phyloP scores from a whole-genome alignment of 192 early-diverging fungal species.

The Allomyces macrogynus region DNA sequence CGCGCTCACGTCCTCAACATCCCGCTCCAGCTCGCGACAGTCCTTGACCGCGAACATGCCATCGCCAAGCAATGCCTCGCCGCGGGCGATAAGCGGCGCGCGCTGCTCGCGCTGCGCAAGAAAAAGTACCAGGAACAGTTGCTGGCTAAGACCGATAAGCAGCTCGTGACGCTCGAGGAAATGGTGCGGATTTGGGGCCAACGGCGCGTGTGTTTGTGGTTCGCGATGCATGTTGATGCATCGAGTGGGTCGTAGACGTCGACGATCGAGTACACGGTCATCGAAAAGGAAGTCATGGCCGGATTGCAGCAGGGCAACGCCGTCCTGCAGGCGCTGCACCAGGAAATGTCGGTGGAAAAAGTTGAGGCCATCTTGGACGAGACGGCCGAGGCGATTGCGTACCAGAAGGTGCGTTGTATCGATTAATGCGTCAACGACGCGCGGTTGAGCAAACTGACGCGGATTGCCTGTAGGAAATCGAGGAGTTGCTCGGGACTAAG shows the following conservation, averaged over 20 bases:
- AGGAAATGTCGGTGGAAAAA: constrained; percentile 72
- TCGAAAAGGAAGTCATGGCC: constrained; percentile 74
- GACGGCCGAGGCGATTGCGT: constrained; percentile 84
- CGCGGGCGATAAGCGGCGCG: constrained; percentile 55
- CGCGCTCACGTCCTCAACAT: background rate
- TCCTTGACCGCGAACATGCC: constrained; percentile 58
- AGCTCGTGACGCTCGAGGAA: constrained; percentile 77
- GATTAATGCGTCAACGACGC: background rate
- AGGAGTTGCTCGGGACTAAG: constrained; percentile 48
- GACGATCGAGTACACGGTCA: constrained; percentile 76
- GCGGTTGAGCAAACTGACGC: background rate
- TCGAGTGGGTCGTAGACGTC: constrained; percentile 16
- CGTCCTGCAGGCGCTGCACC: constrained; percentile 62
- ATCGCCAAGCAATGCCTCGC: constrained; percentile 56
- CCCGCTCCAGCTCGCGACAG: constrained; percentile 40
- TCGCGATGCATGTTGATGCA: background rate
- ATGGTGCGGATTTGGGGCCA: constrained; percentile 28
- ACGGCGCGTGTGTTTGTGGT: background rate
- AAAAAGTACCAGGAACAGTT: constrained; percentile 90
- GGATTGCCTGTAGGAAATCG: constrained; percentile 38
- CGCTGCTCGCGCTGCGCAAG: constrained; percentile 76
- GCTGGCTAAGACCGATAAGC: constrained; percentile 59
- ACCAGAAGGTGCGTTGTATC: constrained; percentile 54
- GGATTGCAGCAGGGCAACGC: constrained; percentile 68
- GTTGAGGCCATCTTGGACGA: constrained; percentile 90